Conservation (phyloP, 257 asterid species). For the Salvia hispanica region DNA sequence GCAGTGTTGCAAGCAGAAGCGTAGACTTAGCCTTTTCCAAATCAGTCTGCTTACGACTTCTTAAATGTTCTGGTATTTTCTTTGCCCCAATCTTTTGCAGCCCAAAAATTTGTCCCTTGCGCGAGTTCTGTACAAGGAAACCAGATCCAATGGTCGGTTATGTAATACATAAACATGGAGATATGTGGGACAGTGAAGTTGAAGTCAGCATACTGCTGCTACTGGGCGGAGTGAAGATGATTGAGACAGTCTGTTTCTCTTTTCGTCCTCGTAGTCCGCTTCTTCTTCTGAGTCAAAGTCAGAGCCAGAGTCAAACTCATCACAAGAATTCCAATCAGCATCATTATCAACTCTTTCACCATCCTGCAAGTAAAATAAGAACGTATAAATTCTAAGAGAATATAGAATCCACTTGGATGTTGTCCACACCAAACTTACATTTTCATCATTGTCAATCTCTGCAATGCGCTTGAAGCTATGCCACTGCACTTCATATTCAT, state of each 20-base stretch:
- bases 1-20: conserved; percentile 84
- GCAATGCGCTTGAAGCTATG: conserved; percentile 87
- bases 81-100: conserved; percentile 86
- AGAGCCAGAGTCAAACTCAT: conserved; percentile 51
- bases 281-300: conserved; percentile 65
- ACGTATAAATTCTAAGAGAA: conserved; percentile 30
- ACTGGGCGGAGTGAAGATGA: conserved; percentile 53
- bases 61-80: conserved; percentile 85
- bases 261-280: conserved; percentile 55
- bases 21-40: conserved; percentile 87
- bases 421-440: conserved; percentile 44
- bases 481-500: conserved; percentile 80
- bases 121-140: conserved; percentile 59
- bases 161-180: conserved; percentile 32
- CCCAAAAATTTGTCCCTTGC: conserved; percentile 73
- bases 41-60: conserved; percentile 85
- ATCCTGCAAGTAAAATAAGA: conserved; percentile 48
- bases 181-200: conserved; percentile 22
- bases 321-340: conserved; percentile 63
- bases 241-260: conserved; percentile 35
- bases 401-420: conserved; percentile 16
- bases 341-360: conserved; percentile 49
- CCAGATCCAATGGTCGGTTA: conserved; percentile 27
- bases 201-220: conserved; percentile 69
- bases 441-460: conserved; percentile 54